These are phyloP conservation scores for Suillus subluteus DNA, from an alignment of 768 basidiomycete species.

Conservation along the genomic window DNA sequence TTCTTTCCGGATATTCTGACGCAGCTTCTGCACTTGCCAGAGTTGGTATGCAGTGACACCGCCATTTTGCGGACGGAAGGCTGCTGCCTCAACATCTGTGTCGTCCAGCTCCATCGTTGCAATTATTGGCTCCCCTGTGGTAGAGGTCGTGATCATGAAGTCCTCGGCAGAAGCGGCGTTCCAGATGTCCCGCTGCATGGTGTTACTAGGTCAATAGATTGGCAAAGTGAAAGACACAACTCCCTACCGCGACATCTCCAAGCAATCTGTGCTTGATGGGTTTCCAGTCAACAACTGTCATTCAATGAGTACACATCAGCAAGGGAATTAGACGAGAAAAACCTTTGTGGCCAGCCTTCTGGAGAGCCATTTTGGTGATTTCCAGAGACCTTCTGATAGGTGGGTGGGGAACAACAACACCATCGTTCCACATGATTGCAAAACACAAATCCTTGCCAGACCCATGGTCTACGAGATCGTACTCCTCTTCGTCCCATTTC, in stretches of 20 bases:
- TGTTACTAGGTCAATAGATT: background rate
- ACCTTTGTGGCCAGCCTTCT: constrained; percentile 70
- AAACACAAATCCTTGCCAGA: constrained; percentile 56
- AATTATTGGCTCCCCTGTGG: constrained; percentile 59
- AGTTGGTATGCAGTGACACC: constrained; percentile 57
- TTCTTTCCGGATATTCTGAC: constrained; percentile 49
- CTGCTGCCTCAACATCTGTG: constrained; percentile 22
- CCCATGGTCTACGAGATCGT: constrained; percentile 61
- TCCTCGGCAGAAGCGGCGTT: constrained; percentile 53
- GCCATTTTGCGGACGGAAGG: constrained; percentile 32
- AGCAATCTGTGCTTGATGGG: constrained; percentile 57
- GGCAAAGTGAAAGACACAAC: constrained; percentile 13
- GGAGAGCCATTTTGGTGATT: constrained; percentile 55
- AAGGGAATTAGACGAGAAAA: constrained; percentile 12
- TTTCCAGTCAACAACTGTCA: constrained; percentile 70
- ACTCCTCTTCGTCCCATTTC: constrained; percentile 63
- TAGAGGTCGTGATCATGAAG: constrained; percentile 37
- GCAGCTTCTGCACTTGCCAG: constrained; percentile 67
- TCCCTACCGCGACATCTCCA: constrained; percentile 42
- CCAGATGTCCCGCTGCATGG: constrained; percentile 44
- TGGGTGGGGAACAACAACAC: constrained; percentile 60
- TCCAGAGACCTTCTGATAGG: constrained; percentile 66
- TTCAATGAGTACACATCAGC: background rate
- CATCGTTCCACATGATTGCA: constrained; percentile 71
- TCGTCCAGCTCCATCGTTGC: constrained; percentile 45